Evolutionary conservation across 148 eudicot species (phyloP).

Genomic region (Polygonum aviculare): DNA sequence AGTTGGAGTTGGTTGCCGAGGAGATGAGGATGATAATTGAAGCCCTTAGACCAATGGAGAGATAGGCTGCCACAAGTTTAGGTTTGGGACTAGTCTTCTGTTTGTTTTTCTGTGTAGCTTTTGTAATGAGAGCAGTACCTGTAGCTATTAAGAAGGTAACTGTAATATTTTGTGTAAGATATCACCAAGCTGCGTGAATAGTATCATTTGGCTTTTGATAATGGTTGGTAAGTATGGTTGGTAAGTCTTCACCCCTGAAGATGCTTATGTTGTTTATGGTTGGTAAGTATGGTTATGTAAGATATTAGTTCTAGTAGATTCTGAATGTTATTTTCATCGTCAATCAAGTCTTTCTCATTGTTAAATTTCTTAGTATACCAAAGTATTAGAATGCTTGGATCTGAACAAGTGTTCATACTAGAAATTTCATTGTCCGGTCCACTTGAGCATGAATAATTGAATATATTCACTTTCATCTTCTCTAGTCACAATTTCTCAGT

Average conservation of each 20-base stretch:
- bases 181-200: neutral
- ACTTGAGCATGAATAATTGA: neutral
- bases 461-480: conserved; percentile 6
- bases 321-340: neutral
- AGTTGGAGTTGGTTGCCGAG: conserved; percentile 13
- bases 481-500: neutral
- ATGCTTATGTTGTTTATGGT: neutral
- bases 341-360: neutral
- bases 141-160: neutral
- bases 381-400: neutral
- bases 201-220: neutral
- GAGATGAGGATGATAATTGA: conserved; percentile 12
- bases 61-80: neutral
- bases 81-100: neutral
- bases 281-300: no score
- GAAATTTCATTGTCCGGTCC: neutral
- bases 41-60: conserved; percentile 10
- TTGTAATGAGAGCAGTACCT: neutral
- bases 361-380: no score
- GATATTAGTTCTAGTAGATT: neutral
- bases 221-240: neutral
- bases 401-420: neutral
- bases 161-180: neutral
- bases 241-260: neutral
- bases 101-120: neutral